Evolutionary conservation across 2,329 filamentous ascomycete species (phyloP), one percentile per base, ranked within the genome.

Genomic region (Epichloe uncinata): DNA sequence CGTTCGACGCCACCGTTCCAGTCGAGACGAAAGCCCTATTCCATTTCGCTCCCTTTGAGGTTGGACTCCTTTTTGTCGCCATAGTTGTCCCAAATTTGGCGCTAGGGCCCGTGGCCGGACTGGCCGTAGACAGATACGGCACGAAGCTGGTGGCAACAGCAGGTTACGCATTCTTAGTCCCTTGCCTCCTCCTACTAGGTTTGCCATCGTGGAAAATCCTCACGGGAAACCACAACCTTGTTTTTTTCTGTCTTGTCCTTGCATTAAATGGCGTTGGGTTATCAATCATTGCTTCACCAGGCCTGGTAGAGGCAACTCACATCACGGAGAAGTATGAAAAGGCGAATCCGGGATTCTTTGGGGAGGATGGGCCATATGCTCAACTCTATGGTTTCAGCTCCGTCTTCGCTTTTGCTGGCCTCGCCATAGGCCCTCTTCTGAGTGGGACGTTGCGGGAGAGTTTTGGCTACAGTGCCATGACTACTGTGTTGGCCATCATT

Each of bases 341-440:
- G 40, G 44, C 52, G 8, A 53, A 54, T 16, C 51, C 51, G 1
- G 51, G 22, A 11, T 51, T 53, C 20, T 54, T 54, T 35, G 51
- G 40, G 12, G 18, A 53, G 26, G 30, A 54, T 11, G 53, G 53
- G 12, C 53, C 53, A 13, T 54, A 53, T 16, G 53, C 53, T 13
- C 51, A 54, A n/a, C 45, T 54, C 2, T 49, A 50, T 22, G 52
- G 46, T 15, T 44, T 53, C 38, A 51, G 33, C 13, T 49, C 42
- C 6, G 1, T 53, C 3, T 53, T 41, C 16, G 41, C 43, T 2
- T 3, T 51, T 47, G 18, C 46, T 15, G 52, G 49, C 2, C 36
- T 53, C n/a, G 35, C 52, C 7, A 26, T 53, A 11, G 52, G 52
- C 1, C 52, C 52, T 22, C 22, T 22, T 0, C 22, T 22, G 22